phyloP scores from a whole-genome alignment of 257 asterid species.

The Petunia axillaris region DNA sequence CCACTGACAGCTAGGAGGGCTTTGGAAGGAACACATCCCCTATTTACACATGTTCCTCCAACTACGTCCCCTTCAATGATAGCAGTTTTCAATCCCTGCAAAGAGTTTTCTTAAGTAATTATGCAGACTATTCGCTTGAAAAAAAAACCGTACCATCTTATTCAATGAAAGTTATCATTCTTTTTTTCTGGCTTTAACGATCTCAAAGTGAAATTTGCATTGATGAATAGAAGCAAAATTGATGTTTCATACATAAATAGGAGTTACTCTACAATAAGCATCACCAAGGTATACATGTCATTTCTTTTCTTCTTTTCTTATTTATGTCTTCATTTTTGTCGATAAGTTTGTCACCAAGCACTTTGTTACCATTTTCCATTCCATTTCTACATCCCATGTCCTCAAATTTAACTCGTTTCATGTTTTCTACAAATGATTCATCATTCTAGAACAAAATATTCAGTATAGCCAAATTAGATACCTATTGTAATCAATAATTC shows the following conservation, averaged over 20 bases:
- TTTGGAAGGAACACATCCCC: conserved; percentile 93
- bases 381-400: too few relatives aligned
- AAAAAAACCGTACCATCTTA: not conserved
- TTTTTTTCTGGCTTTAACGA: not conserved
- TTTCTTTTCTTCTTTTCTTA: not conserved
- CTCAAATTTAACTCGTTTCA: too few relatives aligned
- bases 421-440: not conserved
- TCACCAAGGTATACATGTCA: not conserved
- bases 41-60: conserved; percentile 91
- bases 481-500: conserved; percentile 11
- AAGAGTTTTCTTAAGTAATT: not conserved
- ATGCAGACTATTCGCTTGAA: not conserved
- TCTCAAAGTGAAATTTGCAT: not conserved
- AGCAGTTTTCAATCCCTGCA: conserved; percentile 90
- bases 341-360: too few relatives aligned
- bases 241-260: not conserved
- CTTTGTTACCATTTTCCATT: too few relatives aligned
- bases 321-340: too few relatives aligned
- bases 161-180: not conserved
- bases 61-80: conserved; percentile 85
- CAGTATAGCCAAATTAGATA: not conserved
- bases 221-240: not conserved
- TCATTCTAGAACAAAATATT: not conserved
- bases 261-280: not conserved
- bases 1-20: conserved; percentile 94